A percentile compares a stretch with the other conserved stretches of the same genome.
These are phyloP conservation scores for Anthracocystis walkeri DNA, from an alignment of 1,284 basidiomycete species.

Conservation along the genomic window DNA sequence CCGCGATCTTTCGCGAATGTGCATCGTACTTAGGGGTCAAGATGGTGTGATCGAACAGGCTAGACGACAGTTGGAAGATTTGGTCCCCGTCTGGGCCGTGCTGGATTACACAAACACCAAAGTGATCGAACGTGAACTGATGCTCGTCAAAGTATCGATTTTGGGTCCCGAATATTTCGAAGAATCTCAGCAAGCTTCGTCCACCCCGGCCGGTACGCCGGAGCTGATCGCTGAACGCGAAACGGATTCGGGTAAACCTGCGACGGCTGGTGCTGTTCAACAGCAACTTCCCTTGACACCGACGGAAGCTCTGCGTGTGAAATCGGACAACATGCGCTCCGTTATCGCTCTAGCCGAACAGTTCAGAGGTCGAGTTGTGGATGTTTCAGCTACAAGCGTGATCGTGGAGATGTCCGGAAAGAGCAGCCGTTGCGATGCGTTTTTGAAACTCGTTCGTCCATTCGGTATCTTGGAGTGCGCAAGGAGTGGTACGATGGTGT, in stretches of 20 bases:
- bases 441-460: conserved; percentile 89
- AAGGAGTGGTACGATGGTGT: conserved; percentile 75
- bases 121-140: conserved; percentile 83
- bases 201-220: conserved; percentile 31
- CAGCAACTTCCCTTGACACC: conserved; percentile 74
- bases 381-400: conserved; percentile 91
- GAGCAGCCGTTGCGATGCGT: conserved; percentile 89
- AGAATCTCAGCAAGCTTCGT: conserved; percentile 50
- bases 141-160: conserved; percentile 92
- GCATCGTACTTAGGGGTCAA: conserved; percentile 94
- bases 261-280: conserved; percentile 24
- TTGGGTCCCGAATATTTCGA: conserved; percentile 97
- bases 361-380: conserved; percentile 92
- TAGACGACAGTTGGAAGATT: conserved; percentile 66
- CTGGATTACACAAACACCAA: conserved; percentile 72
- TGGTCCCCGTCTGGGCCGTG: conserved; percentile 69
- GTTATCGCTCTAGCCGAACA: conserved; percentile 86
- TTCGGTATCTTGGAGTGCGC: conserved; percentile 96
- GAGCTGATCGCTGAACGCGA: conserved; percentile 61
- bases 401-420: conserved; percentile 97
- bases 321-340: conserved; percentile 88
- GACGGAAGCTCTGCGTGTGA: conserved; percentile 85
- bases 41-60: conserved; percentile 97
- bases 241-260: conserved; percentile 23
- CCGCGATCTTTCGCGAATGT: conserved; percentile 96